Evolutionary conservation across 495 filamentous ascomycete genomes (phyloP), one percentile per base, ranked within the genome.

Genomic region (Penicillium canescens): DNA sequence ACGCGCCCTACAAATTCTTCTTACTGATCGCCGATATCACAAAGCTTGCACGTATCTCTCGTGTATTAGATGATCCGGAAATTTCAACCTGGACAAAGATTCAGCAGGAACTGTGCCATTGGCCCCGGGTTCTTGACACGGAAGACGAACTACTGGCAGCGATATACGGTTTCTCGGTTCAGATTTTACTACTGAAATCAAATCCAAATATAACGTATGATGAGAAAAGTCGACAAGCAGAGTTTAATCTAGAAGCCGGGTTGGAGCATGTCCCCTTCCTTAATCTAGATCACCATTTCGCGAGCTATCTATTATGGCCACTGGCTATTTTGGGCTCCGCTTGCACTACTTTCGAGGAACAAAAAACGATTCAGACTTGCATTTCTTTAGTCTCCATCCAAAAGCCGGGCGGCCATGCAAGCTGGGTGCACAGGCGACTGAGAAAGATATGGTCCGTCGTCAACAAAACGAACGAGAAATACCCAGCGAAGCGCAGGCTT

Each of bases 1-100:
- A 59, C 46, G 37, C 20, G 1, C 41, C 51, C 3, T 59, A 55
- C 23, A 20, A 55, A 3, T 59, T 54, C 38, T 59, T 59, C 12
- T 28, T 59, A 7, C 24, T 55, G 7, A 42, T 59, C 11, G 51
- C 56, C 12, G 56, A 59, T 38, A 38, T 42, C 5, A 59, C 56
- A 12, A 54, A 51, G 21, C 51, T 59, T 9, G 51, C 56, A 24
- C 45, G 56, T 3, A 34, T 55, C 3, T 28, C 35, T 3, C n/a
- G 42, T 4, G n/a, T 42, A 14, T 36, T 59, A 11, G 16, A 11
- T 12, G 42, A 36, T 4, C 5, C 5, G 3, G 51, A 59, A 47
- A 36, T 26, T n/a, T 1, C 11, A 7, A 33, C 4, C 2, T 55
- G 51, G 56, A 45, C 3, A 7, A 12, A 38, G 3, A 21, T 50